Evolutionary conservation across 2,329 filamentous ascomycete genomes (phyloP).

Genomic region (Keithomyces neogunnii): DNA sequence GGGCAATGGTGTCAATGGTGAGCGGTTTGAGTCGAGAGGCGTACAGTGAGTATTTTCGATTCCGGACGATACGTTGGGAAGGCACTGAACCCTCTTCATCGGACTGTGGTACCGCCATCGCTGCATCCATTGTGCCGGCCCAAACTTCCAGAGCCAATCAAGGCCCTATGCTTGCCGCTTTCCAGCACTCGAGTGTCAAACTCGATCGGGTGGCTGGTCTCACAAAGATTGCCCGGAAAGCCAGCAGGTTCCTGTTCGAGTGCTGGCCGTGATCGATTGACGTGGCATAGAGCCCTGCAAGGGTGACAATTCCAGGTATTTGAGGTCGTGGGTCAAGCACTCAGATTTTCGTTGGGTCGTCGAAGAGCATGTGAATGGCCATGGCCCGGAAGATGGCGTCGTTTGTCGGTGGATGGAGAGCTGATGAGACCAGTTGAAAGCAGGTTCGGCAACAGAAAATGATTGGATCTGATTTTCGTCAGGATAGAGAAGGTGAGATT

Average conservation of each 20-base stretch:
- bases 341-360: too few relatives aligned
- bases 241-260: too few relatives aligned
- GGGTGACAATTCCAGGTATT: too few relatives aligned
- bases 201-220: not conserved
- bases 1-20: not conserved
- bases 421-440: too few relatives aligned
- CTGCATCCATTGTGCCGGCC: slow-evolving; percentile 10
- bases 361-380: too few relatives aligned
- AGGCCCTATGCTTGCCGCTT: not conserved
- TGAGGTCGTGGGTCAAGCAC: too few relatives aligned
- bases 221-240: not conserved
- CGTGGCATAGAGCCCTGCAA: not conserved
- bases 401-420: too few relatives aligned
- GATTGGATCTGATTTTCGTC: too few relatives aligned
- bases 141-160: slow-evolving; percentile 12
- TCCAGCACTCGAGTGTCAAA: not conserved
- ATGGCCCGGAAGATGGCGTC: too few relatives aligned
- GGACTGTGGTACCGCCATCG: slow-evolving; percentile 12
- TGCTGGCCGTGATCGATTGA: not conserved
- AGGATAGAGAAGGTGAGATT: too few relatives aligned
- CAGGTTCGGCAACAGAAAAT: too few relatives aligned
- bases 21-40: slow-evolving; percentile 14
- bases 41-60: slow-evolving; percentile 15
- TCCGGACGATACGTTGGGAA: slow-evolving; percentile 8
- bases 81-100: slow-evolving; percentile 8